A percentile compares a stretch with the other conserved stretches of the same genome.
Conservation (phyloP, 306 rosid genomes). For the Amphicarpaea edgeworthii region DNA sequence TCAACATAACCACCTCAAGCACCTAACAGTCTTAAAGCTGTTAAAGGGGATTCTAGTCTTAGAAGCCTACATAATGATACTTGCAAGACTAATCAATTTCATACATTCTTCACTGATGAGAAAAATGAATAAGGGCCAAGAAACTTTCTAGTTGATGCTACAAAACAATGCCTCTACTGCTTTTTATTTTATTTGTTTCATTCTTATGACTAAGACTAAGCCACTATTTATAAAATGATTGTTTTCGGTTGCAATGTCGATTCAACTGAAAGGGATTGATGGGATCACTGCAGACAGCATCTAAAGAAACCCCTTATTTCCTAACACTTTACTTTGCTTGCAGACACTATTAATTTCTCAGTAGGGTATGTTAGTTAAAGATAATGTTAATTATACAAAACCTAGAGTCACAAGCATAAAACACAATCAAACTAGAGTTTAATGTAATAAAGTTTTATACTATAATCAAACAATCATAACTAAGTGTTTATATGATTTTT, state of each 20-base stretch:
- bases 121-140: slow-evolving; percentile 26
- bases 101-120: not conserved
- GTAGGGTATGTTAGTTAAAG: slow-evolving; percentile 36
- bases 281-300: slow-evolving; percentile 15
- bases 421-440: no score
- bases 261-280: slow-evolving; percentile 46
- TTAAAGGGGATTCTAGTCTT: slow-evolving; percentile 24
- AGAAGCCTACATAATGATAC: slow-evolving; percentile 21
- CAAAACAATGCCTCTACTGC: not conserved
- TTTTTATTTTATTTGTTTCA: not conserved
- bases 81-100: slow-evolving; percentile 10
- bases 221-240: slow-evolving; percentile 2
- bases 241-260: slow-evolving; percentile 48
- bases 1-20: slow-evolving; percentile 1
- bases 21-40: slow-evolving; percentile 2
- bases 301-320: slow-evolving; percentile 29
- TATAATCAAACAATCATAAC: no score
- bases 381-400: slow-evolving; percentile 3
- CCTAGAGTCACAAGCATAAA: slow-evolving; percentile 36
- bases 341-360: slow-evolving; percentile 27
- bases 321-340: slow-evolving; percentile 29
- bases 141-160: slow-evolving; percentile 35
- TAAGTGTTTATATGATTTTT: no score
- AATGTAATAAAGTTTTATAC: no score
- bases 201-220: slow-evolving; percentile 18